phyloP scores from a whole-genome alignment of 352 stramenopile species.

The Plasmopara viticola region DNA sequence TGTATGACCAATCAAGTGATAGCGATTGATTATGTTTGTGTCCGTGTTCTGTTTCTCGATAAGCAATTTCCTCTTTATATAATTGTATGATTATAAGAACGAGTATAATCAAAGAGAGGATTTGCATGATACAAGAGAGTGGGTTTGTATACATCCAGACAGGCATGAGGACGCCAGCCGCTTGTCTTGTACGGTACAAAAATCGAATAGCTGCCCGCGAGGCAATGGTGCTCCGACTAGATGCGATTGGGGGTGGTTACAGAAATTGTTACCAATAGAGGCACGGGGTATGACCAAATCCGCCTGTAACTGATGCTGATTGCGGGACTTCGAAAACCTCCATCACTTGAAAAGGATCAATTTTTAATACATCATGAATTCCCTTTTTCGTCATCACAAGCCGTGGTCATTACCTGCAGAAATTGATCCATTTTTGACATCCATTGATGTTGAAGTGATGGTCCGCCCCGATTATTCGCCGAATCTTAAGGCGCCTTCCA shows the following conservation, averaged over 20 bases:
- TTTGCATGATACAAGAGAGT: background rate
- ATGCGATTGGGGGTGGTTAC: background rate
- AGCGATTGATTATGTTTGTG: no score
- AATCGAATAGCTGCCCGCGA: background rate
- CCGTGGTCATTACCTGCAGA: background rate
- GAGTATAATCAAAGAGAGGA: no score
- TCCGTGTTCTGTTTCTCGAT: no score
- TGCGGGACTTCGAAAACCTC: background rate
- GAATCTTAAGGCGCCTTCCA: conserved; percentile 9
- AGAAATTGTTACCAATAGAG: background rate
- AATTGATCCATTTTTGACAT: conserved; percentile 1
- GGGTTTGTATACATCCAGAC: background rate
- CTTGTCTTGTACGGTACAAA: background rate
- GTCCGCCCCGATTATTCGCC: conserved; percentile 23
- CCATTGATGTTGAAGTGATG: conserved; percentile 20
- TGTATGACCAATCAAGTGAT: no score
- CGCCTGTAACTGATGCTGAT: background rate
- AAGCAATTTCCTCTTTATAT: no score
- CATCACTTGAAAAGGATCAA: background rate
- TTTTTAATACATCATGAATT: background rate
- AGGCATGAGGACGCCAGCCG: no score
- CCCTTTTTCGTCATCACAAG: background rate
- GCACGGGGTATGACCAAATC: background rate
- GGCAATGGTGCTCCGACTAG: background rate
- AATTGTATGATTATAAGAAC: no score